A percentile compares a stretch with the other conserved stretches of the same genome.
These are phyloP conservation scores for Monilinia fructigena DNA, from an alignment of 2,329 filamentous ascomycete genomes.

Conservation along the genomic window DNA sequence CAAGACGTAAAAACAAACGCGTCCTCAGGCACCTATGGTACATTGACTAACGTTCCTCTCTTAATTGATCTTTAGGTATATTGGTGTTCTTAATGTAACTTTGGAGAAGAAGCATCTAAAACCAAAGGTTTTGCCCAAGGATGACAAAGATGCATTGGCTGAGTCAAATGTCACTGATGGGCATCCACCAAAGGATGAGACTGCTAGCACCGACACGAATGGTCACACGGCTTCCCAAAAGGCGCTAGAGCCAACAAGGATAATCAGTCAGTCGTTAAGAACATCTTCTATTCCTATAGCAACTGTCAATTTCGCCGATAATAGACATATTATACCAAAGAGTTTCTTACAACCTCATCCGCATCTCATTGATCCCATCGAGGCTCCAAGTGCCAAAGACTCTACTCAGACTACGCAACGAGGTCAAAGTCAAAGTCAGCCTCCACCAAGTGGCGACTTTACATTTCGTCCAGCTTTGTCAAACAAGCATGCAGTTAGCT, in stretches of 20 bases:
- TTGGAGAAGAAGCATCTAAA: slow-evolving; percentile 77
- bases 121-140: slow-evolving; percentile 56
- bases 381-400: slow-evolving; percentile 33
- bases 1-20: slow-evolving; percentile 26
- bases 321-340: slow-evolving; percentile 86
- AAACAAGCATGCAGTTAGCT: slow-evolving; percentile 57
- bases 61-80: slow-evolving; percentile 63
- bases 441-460: slow-evolving; percentile 26
- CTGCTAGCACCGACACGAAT: slow-evolving; percentile 9
- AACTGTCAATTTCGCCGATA: slow-evolving; percentile 91
- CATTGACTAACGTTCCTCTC: slow-evolving; percentile 29
- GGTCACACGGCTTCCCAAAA: slow-evolving; percentile 28
- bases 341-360: slow-evolving; percentile 68
- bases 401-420: slow-evolving; percentile 40
- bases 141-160: slow-evolving; percentile 45
- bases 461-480: slow-evolving; percentile 48
- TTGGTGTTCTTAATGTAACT: slow-evolving; percentile 93
- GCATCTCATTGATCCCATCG: slow-evolving; percentile 39
- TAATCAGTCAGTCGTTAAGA: slow-evolving; percentile 74
- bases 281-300: slow-evolving; percentile 66
- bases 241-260: slow-evolving; percentile 43
- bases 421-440: slow-evolving; percentile 29
- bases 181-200: slow-evolving; percentile 28
- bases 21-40: slow-evolving; percentile 8
- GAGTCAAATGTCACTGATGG: slow-evolving; percentile 25